Base-by-base conservation (phyloP, 805 yeast genomes). In the Starmerella tilneyi region DNA sequence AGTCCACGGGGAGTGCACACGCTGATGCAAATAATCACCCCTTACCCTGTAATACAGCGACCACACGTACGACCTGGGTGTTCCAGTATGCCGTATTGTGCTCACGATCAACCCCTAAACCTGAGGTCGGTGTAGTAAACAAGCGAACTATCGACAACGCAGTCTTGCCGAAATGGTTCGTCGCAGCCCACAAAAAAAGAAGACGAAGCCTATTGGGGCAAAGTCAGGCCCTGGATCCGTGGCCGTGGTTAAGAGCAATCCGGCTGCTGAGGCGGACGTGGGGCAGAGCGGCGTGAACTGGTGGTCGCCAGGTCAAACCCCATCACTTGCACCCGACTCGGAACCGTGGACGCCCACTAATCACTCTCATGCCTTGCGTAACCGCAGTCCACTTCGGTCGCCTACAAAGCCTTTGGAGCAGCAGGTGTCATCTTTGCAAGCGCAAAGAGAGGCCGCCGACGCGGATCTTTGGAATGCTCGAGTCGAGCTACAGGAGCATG, bases 391-490 rank as follows among this genome's bases (percentile, higher is more conserved):
- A n/a, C 28, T 39, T 21, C 27, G 37, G 7, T 44, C 48, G 2
- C 51, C 50, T 17, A 19, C 32, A n/a, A 46, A 28, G 22, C 19
- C 43, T 3, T 27, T 26, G 12, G 36, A 45, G 11, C 32, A 24
- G 19, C 44, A 45, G 26, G 48, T 52, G 17, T 36, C 45, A 5
- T 35, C 47, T 7, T 43, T 50, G 38, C 44, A 35, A 21, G 38
- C 33, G 19, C 45, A 42, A 13, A 23, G 36, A 42, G 66, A 63
- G 27, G 50, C 54, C 9, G 54, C 51, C 48, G 56, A 59, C 30
- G 64, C 62, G 19, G 66, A 61, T 32, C 61, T 64, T 38, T 64
- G 69, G 69, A 56, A 63, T 32, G 54, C 65, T 27, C 66, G 62
- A 41, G 49, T 59, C 19, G 57, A 60, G 37, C 45, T 64, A 7